Evolutionary conservation across 805 yeast genomes (phyloP).

Genomic region (Kodamaea lidongshanica): DNA sequence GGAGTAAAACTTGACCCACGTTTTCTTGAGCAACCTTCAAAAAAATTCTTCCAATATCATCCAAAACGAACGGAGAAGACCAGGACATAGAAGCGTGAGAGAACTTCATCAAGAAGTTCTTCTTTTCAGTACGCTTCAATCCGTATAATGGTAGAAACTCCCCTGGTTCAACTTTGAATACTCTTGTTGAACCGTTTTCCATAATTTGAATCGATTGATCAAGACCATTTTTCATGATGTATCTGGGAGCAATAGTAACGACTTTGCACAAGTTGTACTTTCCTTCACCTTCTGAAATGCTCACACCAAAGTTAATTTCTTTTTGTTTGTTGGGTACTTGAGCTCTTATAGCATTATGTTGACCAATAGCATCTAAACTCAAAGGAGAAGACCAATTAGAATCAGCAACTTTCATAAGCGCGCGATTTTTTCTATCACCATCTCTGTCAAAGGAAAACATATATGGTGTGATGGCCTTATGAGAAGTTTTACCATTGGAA

Average conservation of each 20-base stretch:
- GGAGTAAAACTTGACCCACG: conserved; percentile 63
- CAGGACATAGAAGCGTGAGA: conserved; percentile 54
- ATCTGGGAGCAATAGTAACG: conserved; percentile 77
- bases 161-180: conserved; percentile 41
- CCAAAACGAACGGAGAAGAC: conserved; percentile 84
- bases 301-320: conserved; percentile 72
- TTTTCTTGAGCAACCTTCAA: conserved; percentile 61
- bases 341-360: conserved; percentile 49
- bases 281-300: conserved; percentile 79
- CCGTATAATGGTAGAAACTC: conserved; percentile 56
- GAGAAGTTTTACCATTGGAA: conserved; percentile 38
- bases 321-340: conserved; percentile 43
- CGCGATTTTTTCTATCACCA: conserved; percentile 57
- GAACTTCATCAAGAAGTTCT: conserved; percentile 57
- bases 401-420: conserved; percentile 57
- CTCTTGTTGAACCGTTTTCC: conserved; percentile 60
- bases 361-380: conserved; percentile 88
- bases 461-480: conserved; percentile 42
- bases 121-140: conserved; percentile 49
- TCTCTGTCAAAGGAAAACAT: conserved; percentile 79
- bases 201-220: conserved; percentile 51
- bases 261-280: conserved; percentile 71
- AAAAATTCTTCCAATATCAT: conserved; percentile 77
- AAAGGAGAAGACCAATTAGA: conserved; percentile 68
- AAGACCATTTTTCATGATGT: conserved; percentile 60